These are phyloP conservation scores for Hypoxylon sp. DNA, from an alignment of 2,329 filamentous ascomycete species.

Conservation along the genomic window DNA sequence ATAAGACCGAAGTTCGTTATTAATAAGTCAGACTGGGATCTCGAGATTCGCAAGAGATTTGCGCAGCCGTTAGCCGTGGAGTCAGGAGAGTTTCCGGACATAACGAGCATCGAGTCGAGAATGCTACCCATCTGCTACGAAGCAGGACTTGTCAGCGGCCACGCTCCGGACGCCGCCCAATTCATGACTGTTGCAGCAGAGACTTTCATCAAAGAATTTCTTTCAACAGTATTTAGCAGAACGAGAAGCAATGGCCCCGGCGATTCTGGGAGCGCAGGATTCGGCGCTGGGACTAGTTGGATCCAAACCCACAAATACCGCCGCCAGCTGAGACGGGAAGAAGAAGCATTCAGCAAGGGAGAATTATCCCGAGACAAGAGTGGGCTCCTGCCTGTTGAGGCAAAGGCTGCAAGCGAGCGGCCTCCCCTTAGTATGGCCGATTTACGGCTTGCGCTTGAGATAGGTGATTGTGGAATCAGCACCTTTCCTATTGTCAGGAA, in stretches of 20 bases:
- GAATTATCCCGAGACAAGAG: constrained; percentile 81
- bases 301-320: constrained; percentile 86
- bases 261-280: constrained; percentile 72
- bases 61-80: constrained; percentile 75
- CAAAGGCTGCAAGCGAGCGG: constrained; percentile 80
- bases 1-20: constrained; percentile 28
- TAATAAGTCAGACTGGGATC: constrained; percentile 68
- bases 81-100: constrained; percentile 78
- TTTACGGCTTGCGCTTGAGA: constrained; percentile 79
- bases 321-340: constrained; percentile 80
- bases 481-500: constrained; percentile 83
- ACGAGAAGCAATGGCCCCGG: constrained; percentile 76
- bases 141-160: constrained; percentile 71
- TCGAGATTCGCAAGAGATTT: constrained; percentile 77
- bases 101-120: constrained; percentile 72
- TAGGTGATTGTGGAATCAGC: constrained; percentile 81
- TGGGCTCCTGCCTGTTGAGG: constrained; percentile 85
- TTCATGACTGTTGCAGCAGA: constrained; percentile 77
- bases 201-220: constrained; percentile 75
- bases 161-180: constrained; percentile 71
- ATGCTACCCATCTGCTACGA: constrained; percentile 80
- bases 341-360: constrained; percentile 79
- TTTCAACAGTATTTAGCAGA: constrained; percentile 74
- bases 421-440: constrained; percentile 83
- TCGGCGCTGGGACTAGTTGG: constrained; percentile 76